A percentile compares a stretch with the other conserved stretches of the same genome.
Conservation (phyloP, 2,329 filamentous ascomycete genomes). For the Ceratocystis huliohia region DNA sequence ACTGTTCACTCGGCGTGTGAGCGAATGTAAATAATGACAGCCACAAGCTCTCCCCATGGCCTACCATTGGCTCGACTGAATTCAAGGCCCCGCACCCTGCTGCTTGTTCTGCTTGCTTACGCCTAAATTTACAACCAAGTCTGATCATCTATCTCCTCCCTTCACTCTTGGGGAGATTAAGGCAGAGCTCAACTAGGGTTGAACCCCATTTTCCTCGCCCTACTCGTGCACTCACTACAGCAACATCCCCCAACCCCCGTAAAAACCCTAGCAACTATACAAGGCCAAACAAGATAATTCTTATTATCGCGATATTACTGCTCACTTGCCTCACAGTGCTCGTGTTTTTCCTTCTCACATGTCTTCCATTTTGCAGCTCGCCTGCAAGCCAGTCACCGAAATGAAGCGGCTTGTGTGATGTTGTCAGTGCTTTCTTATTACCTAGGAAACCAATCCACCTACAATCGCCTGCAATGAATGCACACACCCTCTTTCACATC, state of each 20-base stretch:
- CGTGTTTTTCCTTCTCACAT: not conserved
- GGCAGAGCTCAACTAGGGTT: not conserved
- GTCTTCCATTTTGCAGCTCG: not conserved
- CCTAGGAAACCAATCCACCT: constrained; percentile 1
- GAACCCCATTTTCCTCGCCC: not conserved
- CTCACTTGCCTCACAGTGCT: not conserved
- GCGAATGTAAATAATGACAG: too few relatives aligned
- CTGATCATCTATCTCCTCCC: too few relatives aligned
- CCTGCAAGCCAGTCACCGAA: not conserved
- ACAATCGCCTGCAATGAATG: not conserved
- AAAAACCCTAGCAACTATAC: not conserved
- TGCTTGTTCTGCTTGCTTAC: too few relatives aligned
- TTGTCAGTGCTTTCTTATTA: not conserved
- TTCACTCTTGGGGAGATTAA: not conserved
- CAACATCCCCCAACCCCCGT: not conserved
- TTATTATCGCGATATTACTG: not conserved
- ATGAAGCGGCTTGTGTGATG: not conserved
- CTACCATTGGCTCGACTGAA: too few relatives aligned
- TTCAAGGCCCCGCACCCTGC: too few relatives aligned
- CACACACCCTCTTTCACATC: not conserved
- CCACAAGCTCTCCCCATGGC: too few relatives aligned
- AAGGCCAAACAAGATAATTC: not conserved
- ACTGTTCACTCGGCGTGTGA: too few relatives aligned
- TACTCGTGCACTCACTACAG: not conserved
- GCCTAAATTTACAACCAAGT: too few relatives aligned